phyloP scores from a whole-genome alignment of 495 filamentous ascomycete species.

The Penicillium maclennaniae region DNA sequence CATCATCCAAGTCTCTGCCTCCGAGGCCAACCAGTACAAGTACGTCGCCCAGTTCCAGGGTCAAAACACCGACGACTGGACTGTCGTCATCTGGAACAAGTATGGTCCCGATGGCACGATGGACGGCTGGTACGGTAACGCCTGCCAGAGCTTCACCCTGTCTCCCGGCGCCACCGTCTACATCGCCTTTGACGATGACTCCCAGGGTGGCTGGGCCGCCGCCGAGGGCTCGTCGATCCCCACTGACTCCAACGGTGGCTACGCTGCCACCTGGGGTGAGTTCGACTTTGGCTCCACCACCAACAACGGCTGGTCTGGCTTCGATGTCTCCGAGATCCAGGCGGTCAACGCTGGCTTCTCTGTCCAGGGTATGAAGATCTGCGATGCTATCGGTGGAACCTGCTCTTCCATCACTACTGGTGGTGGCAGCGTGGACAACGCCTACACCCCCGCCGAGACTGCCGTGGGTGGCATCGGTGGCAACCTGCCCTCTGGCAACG shows the following conservation, averaged over 20 bases:
- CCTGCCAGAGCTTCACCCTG: conserved; percentile 41
- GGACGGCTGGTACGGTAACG: conserved; percentile 38
- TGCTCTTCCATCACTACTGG: conserved; percentile 33
- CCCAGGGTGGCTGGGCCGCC: conserved; percentile 39
- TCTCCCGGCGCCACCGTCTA: conserved; percentile 37
- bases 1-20: conserved; percentile 40
- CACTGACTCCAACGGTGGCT: conserved; percentile 29
- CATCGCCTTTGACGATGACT: conserved; percentile 46
- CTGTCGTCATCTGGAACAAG: conserved; percentile 54
- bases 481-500: conserved; percentile 26
- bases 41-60: conserved; percentile 47
- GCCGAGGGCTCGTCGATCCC: conserved; percentile 30
- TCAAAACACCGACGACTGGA: conserved; percentile 33
- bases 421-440: conserved; percentile 30
- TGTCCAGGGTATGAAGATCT: conserved; percentile 37
- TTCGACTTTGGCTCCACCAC: conserved; percentile 36
- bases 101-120: conserved; percentile 35
- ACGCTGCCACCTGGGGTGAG: conserved; percentile 43
- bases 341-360: conserved; percentile 30
- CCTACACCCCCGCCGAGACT: conserved; percentile 34
- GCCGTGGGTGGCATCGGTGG: conserved; percentile 39
- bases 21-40: conserved; percentile 36
- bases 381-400: conserved; percentile 20
- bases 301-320: conserved; percentile 40
- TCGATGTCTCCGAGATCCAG: conserved; percentile 40